These are phyloP conservation scores for Metarhizium brunneum DNA, from an alignment of 2,329 filamentous ascomycete genomes.

Conservation along the genomic window DNA sequence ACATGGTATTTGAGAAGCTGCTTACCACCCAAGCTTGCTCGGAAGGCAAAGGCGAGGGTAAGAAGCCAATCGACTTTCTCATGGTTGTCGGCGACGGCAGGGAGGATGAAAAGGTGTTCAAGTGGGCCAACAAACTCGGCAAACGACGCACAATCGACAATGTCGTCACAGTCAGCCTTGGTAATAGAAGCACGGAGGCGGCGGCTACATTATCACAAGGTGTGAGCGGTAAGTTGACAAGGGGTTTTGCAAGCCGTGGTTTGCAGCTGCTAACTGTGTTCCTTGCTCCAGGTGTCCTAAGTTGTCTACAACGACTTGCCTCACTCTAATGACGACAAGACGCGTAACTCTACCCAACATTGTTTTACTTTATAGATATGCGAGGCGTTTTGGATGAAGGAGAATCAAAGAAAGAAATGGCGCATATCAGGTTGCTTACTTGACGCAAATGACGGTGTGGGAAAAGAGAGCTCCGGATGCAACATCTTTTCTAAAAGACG, in stretches of 20 bases:
- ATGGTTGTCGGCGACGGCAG: conserved; percentile 85
- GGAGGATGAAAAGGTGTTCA: conserved; percentile 89
- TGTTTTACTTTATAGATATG: neutral
- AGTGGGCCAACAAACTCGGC: conserved; percentile 77
- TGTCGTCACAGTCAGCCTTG: conserved; percentile 79
- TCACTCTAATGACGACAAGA: conserved; percentile 13
- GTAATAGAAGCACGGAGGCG: conserved; percentile 81
- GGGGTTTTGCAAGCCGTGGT: neutral
- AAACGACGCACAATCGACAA: conserved; percentile 50
- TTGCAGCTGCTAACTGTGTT: conserved; percentile 1
- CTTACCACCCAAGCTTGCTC: conserved; percentile 31
- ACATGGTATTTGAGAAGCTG: conserved; percentile 58
- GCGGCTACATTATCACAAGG: conserved; percentile 80
- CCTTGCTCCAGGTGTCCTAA: conserved; percentile 26
- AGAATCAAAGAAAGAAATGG: neutral
- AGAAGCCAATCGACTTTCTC: conserved; percentile 65
- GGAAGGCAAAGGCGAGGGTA: conserved; percentile 15
- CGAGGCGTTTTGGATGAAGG: conserved; percentile 3
- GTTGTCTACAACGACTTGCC: conserved; percentile 33
- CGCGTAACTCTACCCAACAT: neutral
- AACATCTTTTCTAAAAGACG: neutral
- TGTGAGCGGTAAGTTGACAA: conserved; percentile 63
- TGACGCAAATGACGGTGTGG: neutral
- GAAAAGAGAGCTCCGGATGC: neutral
- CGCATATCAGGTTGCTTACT: neutral